Percentiles rank a stretch among this genome's conserved stretches.
These are phyloP conservation scores for Phoenix roebelenii DNA, from an alignment of 176 grass and related monocot species.

Conservation along the genomic window DNA sequence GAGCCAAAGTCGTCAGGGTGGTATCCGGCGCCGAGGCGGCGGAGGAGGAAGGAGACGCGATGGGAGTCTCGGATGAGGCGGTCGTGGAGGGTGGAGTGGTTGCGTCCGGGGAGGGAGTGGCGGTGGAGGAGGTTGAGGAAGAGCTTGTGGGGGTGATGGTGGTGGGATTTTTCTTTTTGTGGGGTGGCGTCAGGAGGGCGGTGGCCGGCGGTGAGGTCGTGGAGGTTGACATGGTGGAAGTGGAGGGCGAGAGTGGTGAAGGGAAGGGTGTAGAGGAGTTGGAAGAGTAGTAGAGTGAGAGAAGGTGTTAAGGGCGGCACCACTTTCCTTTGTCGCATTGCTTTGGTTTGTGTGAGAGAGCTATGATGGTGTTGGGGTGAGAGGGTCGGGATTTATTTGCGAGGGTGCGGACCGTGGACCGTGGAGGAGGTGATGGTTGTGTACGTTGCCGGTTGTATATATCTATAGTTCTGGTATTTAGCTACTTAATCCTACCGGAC, in stretches of 20 bases:
- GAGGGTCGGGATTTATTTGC: slow-evolving; percentile 36
- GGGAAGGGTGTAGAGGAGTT: slow-evolving; percentile 9
- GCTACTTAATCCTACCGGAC: no score
- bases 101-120: slow-evolving; percentile 29
- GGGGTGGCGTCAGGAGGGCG: neutral
- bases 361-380: neutral
- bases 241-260: slow-evolving; percentile 20
- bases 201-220: slow-evolving; percentile 14
- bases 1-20: slow-evolving; percentile 36
- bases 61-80: no score
- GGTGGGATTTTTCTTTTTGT: neutral
- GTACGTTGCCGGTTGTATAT: no score
- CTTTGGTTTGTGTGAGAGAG: neutral
- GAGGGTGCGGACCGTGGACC: no score
- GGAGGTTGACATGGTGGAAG: slow-evolving; percentile 39
- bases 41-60: slow-evolving; percentile 12
- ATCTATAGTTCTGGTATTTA: no score
- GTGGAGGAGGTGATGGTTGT: no score
- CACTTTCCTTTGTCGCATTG: neutral
- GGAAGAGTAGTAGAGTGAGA: slow-evolving; percentile 12
- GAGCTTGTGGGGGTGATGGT: neutral
- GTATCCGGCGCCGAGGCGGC: slow-evolving; percentile 7
- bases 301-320: slow-evolving; percentile 9
- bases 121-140: slow-evolving; percentile 51
- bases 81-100: slow-evolving; percentile 27